A percentile compares a stretch with the other conserved stretches of the same genome.
Evolutionary conservation across 371 early-diverging fungal genomes (phyloP).

Genomic region (Conidiobolus incongruus): DNA sequence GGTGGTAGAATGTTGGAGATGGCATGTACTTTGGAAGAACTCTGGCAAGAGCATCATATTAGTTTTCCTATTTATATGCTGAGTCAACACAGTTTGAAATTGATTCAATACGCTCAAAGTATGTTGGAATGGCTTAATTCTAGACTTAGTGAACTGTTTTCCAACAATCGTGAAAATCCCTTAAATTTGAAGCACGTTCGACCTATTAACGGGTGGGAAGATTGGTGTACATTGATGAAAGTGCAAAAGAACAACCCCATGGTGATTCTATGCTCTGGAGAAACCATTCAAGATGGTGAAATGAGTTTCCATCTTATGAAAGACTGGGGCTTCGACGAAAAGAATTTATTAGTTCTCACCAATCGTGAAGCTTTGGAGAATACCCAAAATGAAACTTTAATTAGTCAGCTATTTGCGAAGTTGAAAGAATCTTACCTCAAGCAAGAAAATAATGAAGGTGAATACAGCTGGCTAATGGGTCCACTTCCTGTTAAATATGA

Average conservation of each 20-base stretch:
- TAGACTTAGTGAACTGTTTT: constrained; percentile 39
- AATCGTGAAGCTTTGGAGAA: constrained; percentile 30
- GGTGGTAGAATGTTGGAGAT: constrained; percentile 85
- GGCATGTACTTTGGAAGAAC: constrained; percentile 63
- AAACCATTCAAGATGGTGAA: not conserved
- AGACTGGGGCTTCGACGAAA: constrained; percentile 37
- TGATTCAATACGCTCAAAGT: constrained; percentile 59
- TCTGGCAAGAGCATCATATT: constrained; percentile 47
- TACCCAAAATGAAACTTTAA: constrained; percentile 63
- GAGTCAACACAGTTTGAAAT: constrained; percentile 43
- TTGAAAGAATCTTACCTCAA: no score
- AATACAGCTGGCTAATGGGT: no score
- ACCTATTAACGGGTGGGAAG: no score
- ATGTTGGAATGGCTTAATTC: constrained; percentile 95
- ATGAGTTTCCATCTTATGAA: constrained; percentile 20
- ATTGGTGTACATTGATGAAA: no score
- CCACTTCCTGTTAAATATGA: no score
- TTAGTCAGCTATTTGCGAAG: no score
- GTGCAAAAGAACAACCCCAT: constrained; percentile 11
- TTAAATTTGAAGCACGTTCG: constrained; percentile 83
- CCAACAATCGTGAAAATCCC: constrained; percentile 54
- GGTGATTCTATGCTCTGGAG: not conserved
- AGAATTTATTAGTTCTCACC: constrained; percentile 38
- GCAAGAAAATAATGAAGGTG: no score
- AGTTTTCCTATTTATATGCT: constrained; percentile 52